phyloP scores from a whole-genome alignment of 371 early-diverging fungal species.

The Umbelopsis sp. region DNA sequence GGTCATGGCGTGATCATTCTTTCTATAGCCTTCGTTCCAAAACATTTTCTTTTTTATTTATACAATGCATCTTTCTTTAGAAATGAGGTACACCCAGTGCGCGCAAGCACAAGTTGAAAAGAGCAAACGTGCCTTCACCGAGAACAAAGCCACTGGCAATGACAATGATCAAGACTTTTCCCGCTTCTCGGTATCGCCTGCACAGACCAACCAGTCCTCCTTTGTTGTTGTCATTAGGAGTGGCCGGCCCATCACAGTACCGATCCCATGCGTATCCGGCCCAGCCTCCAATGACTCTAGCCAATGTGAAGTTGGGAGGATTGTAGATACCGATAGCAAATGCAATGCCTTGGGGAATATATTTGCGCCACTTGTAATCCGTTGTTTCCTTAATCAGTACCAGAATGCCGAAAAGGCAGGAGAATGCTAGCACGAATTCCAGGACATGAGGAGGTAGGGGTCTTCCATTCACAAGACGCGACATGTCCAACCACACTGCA shows the following conservation, averaged over 20 bases:
- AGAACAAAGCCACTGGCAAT: slow-evolving; percentile 81
- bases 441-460: slow-evolving; percentile 67
- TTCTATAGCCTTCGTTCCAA: too few relatives aligned
- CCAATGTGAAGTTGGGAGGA: slow-evolving; percentile 78
- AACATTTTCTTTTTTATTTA: background rate
- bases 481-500: slow-evolving; percentile 83
- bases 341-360: slow-evolving; percentile 76
- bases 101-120: slow-evolving; percentile 57
- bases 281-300: slow-evolving; percentile 74
- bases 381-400: slow-evolving; percentile 53
- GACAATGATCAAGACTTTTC: slow-evolving; percentile 70
- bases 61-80: slow-evolving; percentile 21
- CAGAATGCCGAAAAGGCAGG: slow-evolving; percentile 59
- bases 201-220: slow-evolving; percentile 15
- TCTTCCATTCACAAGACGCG: slow-evolving; percentile 79
- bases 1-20: too few relatives aligned
- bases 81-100: slow-evolving; percentile 49
- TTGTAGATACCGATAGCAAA: slow-evolving; percentile 89
- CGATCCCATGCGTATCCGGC: slow-evolving; percentile 51
- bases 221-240: slow-evolving; percentile 18
- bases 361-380: slow-evolving; percentile 37
- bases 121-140: slow-evolving; percentile 79
- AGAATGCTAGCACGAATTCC: slow-evolving; percentile 64
- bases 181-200: slow-evolving; percentile 18
- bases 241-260: slow-evolving; percentile 35